Percentiles rank a stretch among this genome's conserved stretches.
These are phyloP conservation scores for Candolleomyces eurysporus DNA, from an alignment of 768 basidiomycete genomes.

Conservation along the genomic window DNA sequence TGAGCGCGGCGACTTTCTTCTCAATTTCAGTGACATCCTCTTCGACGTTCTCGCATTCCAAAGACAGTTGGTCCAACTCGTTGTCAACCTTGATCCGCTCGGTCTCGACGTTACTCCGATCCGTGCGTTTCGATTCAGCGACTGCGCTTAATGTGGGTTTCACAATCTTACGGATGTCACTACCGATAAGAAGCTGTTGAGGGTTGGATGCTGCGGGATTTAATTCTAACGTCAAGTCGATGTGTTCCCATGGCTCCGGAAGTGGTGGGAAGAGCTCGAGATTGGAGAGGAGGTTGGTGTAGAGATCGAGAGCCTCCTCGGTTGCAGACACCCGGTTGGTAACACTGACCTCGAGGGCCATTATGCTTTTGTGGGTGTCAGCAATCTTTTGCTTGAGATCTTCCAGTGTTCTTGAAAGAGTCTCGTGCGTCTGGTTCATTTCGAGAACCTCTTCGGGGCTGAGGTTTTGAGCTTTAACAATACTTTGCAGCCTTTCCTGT, in stretches of 20 bases:
- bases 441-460: conserved; percentile 86
- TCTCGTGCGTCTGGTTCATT: conserved; percentile 90
- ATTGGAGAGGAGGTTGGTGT: conserved; percentile 69
- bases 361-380: conserved; percentile 68
- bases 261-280: conserved; percentile 79
- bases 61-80: conserved; percentile 72
- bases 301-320: conserved; percentile 79
- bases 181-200: conserved; percentile 63
- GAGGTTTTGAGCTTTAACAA: conserved; percentile 86
- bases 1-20: conserved; percentile 66
- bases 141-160: conserved; percentile 74
- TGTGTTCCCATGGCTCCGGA: conserved; percentile 63
- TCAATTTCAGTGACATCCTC: conserved; percentile 74
- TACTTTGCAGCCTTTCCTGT: conserved; percentile 55
- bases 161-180: conserved; percentile 68
- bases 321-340: conserved; percentile 77
- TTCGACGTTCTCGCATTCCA: conserved; percentile 79
- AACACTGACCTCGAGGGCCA: conserved; percentile 81
- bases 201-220: conserved; percentile 75
- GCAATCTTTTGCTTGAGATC: conserved; percentile 75
- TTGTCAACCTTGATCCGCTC: conserved; percentile 81
- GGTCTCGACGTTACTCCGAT: conserved; percentile 69
- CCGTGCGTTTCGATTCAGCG: conserved; percentile 69
- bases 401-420: conserved; percentile 66
- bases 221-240: conserved; percentile 79